Evolutionary conservation across 441 rosid genomes (phyloP).

Genomic region (Erysimum pusillum): DNA sequence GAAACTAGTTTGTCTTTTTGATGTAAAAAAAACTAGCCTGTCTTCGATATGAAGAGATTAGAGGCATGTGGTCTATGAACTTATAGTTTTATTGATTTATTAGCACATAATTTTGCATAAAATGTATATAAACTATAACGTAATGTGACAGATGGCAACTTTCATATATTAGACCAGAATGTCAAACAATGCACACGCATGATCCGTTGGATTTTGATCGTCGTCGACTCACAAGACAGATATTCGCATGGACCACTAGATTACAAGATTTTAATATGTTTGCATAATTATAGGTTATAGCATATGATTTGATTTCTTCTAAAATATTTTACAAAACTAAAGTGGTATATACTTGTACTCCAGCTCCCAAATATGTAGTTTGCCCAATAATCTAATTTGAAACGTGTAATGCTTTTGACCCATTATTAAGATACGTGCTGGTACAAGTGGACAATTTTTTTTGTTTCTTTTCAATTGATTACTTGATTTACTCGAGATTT

Average conservation of each 20-base stretch:
- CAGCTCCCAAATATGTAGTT: slow-evolving; percentile 14
- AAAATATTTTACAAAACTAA: slow-evolving; percentile 19
- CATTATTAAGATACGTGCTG: slow-evolving; percentile 25
- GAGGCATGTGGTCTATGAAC: not conserved
- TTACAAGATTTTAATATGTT: slow-evolving; percentile 35
- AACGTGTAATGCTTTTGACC: slow-evolving; percentile 37
- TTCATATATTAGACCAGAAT: slow-evolving; percentile 15
- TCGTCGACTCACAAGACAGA: slow-evolving; percentile 36
- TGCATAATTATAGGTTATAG: slow-evolving; percentile 30
- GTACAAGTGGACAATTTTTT: not conserved
- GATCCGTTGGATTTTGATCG: slow-evolving; percentile 34
- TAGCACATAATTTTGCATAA: not conserved
- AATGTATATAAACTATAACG: slow-evolving; percentile 5
- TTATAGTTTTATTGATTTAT: not conserved
- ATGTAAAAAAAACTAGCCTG: not conserved
- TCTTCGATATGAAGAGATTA: not conserved
- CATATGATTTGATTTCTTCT: slow-evolving; percentile 39
- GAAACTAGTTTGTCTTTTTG: not conserved
- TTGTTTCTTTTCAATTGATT: not conserved
- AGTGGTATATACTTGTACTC: slow-evolving; percentile 25
- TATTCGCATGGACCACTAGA: slow-evolving; percentile 48
- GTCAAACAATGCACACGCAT: slow-evolving; percentile 48
- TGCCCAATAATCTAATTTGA: slow-evolving; percentile 9
- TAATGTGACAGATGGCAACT: slow-evolving; percentile 28
- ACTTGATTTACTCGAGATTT: not conserved